Conservation (phyloP, 768 basidiomycete genomes). For the Postia placenta region DNA sequence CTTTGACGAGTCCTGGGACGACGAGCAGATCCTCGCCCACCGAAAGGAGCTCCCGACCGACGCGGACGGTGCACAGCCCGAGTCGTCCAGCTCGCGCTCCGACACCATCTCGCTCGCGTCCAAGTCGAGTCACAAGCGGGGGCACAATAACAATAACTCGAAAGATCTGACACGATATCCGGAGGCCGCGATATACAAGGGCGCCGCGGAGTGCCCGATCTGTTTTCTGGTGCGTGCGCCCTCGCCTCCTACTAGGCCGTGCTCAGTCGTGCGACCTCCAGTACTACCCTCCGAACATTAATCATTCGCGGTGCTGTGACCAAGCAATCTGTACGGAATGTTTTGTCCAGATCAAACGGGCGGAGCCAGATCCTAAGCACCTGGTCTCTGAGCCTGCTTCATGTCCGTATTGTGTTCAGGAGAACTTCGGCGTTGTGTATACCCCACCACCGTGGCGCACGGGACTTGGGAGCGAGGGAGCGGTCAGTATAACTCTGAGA, state of each 20-base stretch:
- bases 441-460: constrained; percentile 74
- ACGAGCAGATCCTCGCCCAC: constrained; percentile 78
- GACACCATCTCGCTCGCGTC: constrained; percentile 29
- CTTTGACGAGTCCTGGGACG: constrained; percentile 83
- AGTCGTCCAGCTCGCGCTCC: constrained; percentile 35
- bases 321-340: constrained; percentile 99
- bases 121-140: constrained; percentile 29
- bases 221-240: constrained; percentile 80
- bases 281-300: constrained; percentile 98
- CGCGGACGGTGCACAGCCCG: constrained; percentile 38
- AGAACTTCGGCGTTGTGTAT: constrained; percentile 94
- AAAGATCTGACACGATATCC: constrained; percentile 63
- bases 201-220: constrained; percentile 93
- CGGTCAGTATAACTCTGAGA: constrained; percentile 37
- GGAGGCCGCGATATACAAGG: constrained; percentile 78
- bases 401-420: constrained; percentile 96
- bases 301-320: constrained; percentile 96
- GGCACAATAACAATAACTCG: constrained; percentile 20
- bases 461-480: constrained; percentile 71
- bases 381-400: constrained; percentile 94
- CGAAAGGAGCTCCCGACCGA: constrained; percentile 60
- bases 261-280: constrained; percentile 29
- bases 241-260: constrained; percentile 8
- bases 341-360: constrained; percentile 97
- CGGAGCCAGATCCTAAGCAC: constrained; percentile 91